These are phyloP conservation scores for Vitellaria paradoxa DNA, from an alignment of 179 eudicot species.

Conservation along the genomic window DNA sequence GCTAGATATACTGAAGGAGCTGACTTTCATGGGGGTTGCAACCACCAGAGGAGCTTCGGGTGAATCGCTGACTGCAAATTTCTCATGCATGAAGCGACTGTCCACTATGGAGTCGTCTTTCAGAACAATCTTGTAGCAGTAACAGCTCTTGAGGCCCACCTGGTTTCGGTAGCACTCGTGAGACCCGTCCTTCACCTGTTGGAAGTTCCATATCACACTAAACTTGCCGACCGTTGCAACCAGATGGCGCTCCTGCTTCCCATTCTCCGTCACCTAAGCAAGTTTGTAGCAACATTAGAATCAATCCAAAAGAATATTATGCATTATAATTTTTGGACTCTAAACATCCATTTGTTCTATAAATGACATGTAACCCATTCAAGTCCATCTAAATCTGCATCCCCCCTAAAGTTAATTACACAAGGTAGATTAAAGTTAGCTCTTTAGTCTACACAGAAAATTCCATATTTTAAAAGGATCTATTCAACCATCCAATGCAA, in stretches of 20 bases:
- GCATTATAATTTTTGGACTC: too few relatives aligned
- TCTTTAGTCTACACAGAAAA: too few relatives aligned
- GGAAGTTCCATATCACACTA: constrained; percentile 92
- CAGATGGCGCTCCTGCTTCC: constrained; percentile 86
- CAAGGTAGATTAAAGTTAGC: too few relatives aligned
- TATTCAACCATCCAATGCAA: too few relatives aligned
- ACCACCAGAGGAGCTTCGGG: constrained; percentile 96
- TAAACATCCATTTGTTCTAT: too few relatives aligned
- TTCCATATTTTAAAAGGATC: too few relatives aligned
- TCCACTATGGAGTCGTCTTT: constrained; percentile 91
- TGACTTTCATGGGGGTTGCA: constrained; percentile 86
- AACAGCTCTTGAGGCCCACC: constrained; percentile 90
- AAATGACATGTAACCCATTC: too few relatives aligned
- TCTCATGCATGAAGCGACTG: constrained; percentile 98
- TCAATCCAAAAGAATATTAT: not conserved
- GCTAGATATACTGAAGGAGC: constrained; percentile 82
- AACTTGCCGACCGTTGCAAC: constrained; percentile 87
- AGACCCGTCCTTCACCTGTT: constrained; percentile 85
- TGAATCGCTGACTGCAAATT: constrained; percentile 59
- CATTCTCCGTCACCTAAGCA: constrained; percentile 77
- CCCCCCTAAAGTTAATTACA: too few relatives aligned
- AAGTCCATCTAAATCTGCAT: too few relatives aligned
- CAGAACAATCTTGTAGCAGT: constrained; percentile 78
- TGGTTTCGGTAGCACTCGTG: constrained; percentile 83
- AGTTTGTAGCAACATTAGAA: constrained; percentile 1